Percentiles rank a stretch among this genome's conserved stretches.
phyloP scores from a whole-genome alignment of 805 yeast genomes.

The Metschnikowia borealis region DNA sequence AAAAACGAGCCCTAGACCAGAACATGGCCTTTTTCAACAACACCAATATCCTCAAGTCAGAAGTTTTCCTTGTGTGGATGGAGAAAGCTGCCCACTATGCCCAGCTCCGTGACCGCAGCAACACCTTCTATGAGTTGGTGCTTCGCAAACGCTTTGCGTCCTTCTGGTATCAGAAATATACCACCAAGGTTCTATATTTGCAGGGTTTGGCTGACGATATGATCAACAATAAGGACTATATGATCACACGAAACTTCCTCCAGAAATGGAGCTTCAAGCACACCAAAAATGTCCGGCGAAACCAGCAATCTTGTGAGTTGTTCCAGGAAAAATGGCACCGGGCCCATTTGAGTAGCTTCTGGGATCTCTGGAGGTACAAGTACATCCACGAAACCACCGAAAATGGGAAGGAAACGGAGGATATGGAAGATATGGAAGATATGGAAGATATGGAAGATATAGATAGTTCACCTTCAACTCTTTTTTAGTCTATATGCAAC shows the following conservation, averaged over 20 bases:
- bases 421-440: not conserved
- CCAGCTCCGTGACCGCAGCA: conserved; percentile 1
- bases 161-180: conserved; percentile 33
- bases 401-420: conserved; percentile 9
- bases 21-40: conserved; percentile 7
- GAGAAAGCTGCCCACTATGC: conserved; percentile 1
- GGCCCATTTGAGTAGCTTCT: conserved; percentile 25
- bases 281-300: conserved; percentile 29
- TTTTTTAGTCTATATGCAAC: no score
- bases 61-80: conserved; percentile 12
- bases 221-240: conserved; percentile 26
- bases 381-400: not conserved
- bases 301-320: conserved; percentile 32
- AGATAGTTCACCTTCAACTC: no score
- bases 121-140: conserved; percentile 6
- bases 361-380: conserved; percentile 38
- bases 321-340: conserved; percentile 32
- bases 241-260: conserved; percentile 23
- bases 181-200: conserved; percentile 21
- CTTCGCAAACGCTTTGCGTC: conserved; percentile 25
- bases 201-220: conserved; percentile 29
- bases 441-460: no score
- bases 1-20: conserved; percentile 3
- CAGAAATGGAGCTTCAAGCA: conserved; percentile 36
- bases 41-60: conserved; percentile 8